Base-by-base conservation (phyloP, 768 basidiomycete genomes). In the Hericium rajendrae region DNA sequence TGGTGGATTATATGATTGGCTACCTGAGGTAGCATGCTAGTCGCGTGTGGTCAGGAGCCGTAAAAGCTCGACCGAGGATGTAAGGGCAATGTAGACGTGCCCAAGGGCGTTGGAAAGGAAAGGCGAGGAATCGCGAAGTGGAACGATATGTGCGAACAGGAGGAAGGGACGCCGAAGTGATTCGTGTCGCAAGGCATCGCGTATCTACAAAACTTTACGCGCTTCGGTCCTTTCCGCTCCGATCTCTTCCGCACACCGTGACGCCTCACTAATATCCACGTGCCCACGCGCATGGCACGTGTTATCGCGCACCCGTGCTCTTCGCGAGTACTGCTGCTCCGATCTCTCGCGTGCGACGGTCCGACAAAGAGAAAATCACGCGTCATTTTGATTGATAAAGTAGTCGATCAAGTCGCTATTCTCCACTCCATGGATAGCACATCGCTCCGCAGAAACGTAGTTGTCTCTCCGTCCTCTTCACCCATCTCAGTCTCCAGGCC, bases 1-100 rank as follows among this genome's bases (percentile, higher is more conserved):
- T 84, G 83, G 59, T 90, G 81, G 38, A 92, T 72, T 54, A 92
- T 75, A 53, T 85, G 82, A n/a, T 83, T 85, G 32, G 87, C 84
- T 72, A 88, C 84, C 71, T 90, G 89, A 53, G 90, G 89, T 66
- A 93, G 74, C 90, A 92, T 92, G 38, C 18, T 61, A 37, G 37
- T 40, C 38, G 52, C 48, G 51, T 55, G 51, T 40, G 4, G 9
- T 56, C 57, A 58, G 59, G 41, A 18, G 28, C 39, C 39, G 51
- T 18, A 56, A 50, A 51, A 38, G 43, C 39, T 51, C 16, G 53
- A 48, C 43, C 20, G 43, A 46, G n/a, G 43, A 46, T n/a, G 32
- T 32, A 6, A 32, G 32, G 32, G 32, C 32, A 32, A 8, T 32
- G 9, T 8, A 32, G 32, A 32, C 32, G 32, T 32, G 32, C 32